Evolutionary conservation across 495 filamentous ascomycete genomes (phyloP).

Genomic region (Penicillium canariense): DNA sequence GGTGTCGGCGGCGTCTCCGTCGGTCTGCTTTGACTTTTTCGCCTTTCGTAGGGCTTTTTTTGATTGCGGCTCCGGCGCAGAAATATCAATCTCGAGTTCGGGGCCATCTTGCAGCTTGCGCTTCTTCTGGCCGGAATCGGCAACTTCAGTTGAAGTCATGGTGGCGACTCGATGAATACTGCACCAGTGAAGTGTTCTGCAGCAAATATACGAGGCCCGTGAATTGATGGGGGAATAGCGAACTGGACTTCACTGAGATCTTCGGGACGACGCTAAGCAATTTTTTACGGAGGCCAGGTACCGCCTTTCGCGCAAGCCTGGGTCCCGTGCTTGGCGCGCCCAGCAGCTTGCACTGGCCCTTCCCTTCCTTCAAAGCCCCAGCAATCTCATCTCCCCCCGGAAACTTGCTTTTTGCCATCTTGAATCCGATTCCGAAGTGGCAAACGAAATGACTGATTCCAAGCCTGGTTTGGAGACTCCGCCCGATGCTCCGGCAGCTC

Average conservation of each 20-base stretch:
- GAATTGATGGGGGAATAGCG: conserved; percentile 5
- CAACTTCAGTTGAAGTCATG: conserved; percentile 35
- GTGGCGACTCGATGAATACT: conserved; percentile 2
- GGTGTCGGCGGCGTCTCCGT: conserved; percentile 21
- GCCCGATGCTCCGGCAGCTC: conserved; percentile 31
- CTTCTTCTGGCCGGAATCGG: conserved; percentile 57
- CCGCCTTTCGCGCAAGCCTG: conserved; percentile 26
- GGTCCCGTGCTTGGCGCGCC: conserved; percentile 24
- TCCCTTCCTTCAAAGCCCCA: conserved; percentile 10
- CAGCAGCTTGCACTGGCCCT: not conserved
- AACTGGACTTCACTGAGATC: not conserved
- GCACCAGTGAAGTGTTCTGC: not conserved
- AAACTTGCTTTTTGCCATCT: not conserved
- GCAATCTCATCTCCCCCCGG: not conserved
- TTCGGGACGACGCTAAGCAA: conserved; percentile 11
- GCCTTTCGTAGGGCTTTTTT: conserved; percentile 82
- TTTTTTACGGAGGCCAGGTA: conserved; percentile 38
- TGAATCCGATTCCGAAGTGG: conserved; percentile 25
- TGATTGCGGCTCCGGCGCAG: conserved; percentile 84
- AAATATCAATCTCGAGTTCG: conserved; percentile 87
- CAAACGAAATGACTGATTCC: conserved; percentile 28
- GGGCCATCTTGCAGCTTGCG: conserved; percentile 58
- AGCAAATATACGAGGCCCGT: conserved; percentile 1
- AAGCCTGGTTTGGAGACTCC: conserved; percentile 28
- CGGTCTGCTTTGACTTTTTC: conserved; percentile 61